Percentiles rank a stretch among this genome's conserved stretches.
Conservation (phyloP, 768 basidiomycete genomes). For the Kwoniella botswanensis region DNA sequence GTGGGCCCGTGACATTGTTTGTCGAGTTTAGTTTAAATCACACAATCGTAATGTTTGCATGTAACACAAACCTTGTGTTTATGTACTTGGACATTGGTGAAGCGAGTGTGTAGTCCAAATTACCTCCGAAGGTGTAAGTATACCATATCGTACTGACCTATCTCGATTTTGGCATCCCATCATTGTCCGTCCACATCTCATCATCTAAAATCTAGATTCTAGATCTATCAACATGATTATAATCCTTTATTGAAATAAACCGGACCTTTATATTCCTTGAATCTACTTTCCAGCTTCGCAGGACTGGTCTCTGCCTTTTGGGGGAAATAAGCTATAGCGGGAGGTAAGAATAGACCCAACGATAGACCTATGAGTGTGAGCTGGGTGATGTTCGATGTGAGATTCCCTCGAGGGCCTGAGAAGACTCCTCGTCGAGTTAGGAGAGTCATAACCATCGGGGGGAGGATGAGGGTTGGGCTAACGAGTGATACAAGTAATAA, state of each 20-base stretch:
- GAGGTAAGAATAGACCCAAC: conserved; percentile 59
- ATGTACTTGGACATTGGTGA: not conserved
- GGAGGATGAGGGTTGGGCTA: conserved; percentile 60
- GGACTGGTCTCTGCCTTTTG: conserved; percentile 57
- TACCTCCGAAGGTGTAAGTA: not conserved
- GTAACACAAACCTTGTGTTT: not conserved
- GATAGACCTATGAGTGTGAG: conserved; percentile 58
- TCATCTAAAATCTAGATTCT: not conserved
- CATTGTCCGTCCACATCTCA: not conserved
- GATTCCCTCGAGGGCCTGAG: conserved; percentile 53
- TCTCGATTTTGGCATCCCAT: not conserved
- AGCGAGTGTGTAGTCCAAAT: not conserved
- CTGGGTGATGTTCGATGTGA: conserved; percentile 50
- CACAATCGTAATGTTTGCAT: not conserved
- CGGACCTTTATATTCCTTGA: conserved; percentile 42
- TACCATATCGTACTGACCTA: not conserved
- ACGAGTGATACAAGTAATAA: not conserved
- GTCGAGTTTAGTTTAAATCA: not conserved
- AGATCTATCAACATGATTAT: conserved; percentile 16
- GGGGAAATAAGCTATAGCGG: conserved; percentile 60
- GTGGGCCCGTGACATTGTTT: not conserved
- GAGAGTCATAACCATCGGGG: conserved; percentile 59
- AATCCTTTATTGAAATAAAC: conserved; percentile 61
- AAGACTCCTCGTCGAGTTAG: conserved; percentile 57
- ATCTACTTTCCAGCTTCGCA: conserved; percentile 57